Evolutionary conservation across 129 eudicot species (phyloP), one percentile per base, ranked within the genome.

Genomic region (carrot (Daucus carota)): DNA sequence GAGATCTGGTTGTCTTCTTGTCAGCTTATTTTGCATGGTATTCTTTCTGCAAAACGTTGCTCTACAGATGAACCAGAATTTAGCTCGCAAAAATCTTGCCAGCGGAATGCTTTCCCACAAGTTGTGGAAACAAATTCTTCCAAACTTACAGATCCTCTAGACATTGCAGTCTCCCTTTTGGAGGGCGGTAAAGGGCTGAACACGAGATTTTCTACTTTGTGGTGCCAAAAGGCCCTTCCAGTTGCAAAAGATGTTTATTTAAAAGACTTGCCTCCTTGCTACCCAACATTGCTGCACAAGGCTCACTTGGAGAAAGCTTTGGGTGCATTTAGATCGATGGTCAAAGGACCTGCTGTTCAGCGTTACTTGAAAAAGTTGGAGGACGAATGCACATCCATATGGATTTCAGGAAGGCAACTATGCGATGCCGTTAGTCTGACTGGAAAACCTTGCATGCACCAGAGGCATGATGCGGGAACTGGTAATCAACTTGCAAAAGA

Each of bases 401-500:
- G 98, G 98, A 75, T 72, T 76, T 88, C 96, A 20, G 96, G 96
- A 70, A 82, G 98, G 78, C 98, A 93, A 76, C 80, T 89, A 29
- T 93, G 98, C 74, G 98, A 93, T 83, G 98, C 98, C 3, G 86
- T 93, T 62, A 93, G 98, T 89, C 85, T 93, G 85, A 93, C 97
- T 0, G 98, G 98, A 76, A 91, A 84, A 70, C 87, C 97, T 43
- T 93, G 98, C 81, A 83, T 89, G 79, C 92, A 90, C 77, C 97
- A 87, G 76, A 84, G 87, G 70, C 98, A 93, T 66, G 90, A 86
- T 41, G 68, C 41, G 15, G 73, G 77, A 46, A 52, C 73, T 60
- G 78, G 79, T 42, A 75, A 75, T 72, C 57, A 34, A 28, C 75
- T 73, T 76, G 60, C 81, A 71, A 76, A 40, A 10, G 82, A 70